A percentile compares a stretch with the other conserved stretches of the same genome.
Conservation (phyloP, 495 filamentous ascomycete species). For the Daldinia decipiens region DNA sequence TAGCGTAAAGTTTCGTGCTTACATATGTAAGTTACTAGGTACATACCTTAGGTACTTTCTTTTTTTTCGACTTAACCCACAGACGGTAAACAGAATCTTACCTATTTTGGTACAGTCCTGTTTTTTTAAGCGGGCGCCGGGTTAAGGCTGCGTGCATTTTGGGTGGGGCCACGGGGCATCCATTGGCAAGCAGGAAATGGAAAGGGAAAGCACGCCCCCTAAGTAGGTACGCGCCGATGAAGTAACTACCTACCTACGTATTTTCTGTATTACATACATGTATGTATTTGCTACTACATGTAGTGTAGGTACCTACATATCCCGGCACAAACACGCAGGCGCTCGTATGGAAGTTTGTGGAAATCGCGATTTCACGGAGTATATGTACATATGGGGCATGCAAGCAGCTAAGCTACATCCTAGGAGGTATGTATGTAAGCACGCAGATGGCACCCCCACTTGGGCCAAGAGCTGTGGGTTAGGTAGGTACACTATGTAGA, state of each 20-base stretch:
- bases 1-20: not conserved
- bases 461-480: constrained; percentile 31
- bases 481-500: constrained; percentile 27
- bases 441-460: constrained; percentile 23
- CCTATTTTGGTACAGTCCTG: constrained; percentile 27
- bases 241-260: constrained; percentile 25
- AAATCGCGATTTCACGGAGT: constrained; percentile 42
- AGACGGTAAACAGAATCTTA: constrained; percentile 12
- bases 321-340: constrained; percentile 4
- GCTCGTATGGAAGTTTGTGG: constrained; percentile 32
- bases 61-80: constrained; percentile 12
- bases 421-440: constrained; percentile 9
- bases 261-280: not conserved
- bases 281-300: not conserved
- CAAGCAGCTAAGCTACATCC: constrained; percentile 18
- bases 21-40: not conserved
- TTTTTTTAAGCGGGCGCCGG: constrained; percentile 28
- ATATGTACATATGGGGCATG: constrained; percentile 37
- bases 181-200: constrained; percentile 41
- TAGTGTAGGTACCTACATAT: not conserved
- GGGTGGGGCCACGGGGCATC: constrained; percentile 35
- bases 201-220: constrained; percentile 20
- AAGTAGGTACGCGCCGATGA: constrained; percentile 26
- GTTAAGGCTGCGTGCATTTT: constrained; percentile 40
- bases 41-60: constrained; percentile 4